Base-by-base conservation (phyloP, 495 filamentous ascomycete species). In the Sporormia fimetaria region DNA sequence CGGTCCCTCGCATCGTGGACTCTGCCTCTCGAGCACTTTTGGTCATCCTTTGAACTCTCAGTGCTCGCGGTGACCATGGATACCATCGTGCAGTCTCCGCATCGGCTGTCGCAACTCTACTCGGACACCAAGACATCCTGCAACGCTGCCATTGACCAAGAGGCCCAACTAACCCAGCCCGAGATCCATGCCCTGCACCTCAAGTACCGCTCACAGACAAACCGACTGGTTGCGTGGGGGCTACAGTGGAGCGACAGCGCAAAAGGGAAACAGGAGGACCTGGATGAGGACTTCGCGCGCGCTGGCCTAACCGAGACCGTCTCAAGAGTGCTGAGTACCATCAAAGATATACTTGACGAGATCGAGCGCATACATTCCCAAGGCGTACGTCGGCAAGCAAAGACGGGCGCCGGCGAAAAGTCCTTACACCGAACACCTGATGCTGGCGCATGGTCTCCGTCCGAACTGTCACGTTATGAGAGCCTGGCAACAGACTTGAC, bases 41-140 rank as follows among this genome's bases (percentile, higher is more conserved):
- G 12, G 9, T 11, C 21, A 14, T 16, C 24, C 17, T 12, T 9
- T 42, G 45, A 37, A 30, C 44, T 32, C 21, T 31, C 26, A 21
- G 14, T 14, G 14, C 12, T 4, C 29, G 8, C 37, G 32, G 22
- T 40, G 11, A 40, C 11, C 33, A 53, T 53, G 50, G 44, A 48
- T 21, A 48, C 49, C 11, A 25, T 52, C 12, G 32, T 38, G 30
- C 31, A 40, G 24, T 35, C 48, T n/a, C 74, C 75, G 58, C 73
- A 80, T 44, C 77, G 84, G 46, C 70, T 94, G 26, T 90, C 85
- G 33, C 80, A 88, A 61, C 73, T 93, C 52, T 94, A 93, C 62
- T 81, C 84, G 50, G 85, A 94, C 63, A 88, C 85, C 32, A 94
- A 94, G 57, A 81, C 78, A 36, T 86, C 81, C 10, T 87, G 81